phyloP scores from a whole-genome alignment of 2,329 filamentous ascomycete species.

The Curvularia hawaiiensis region DNA sequence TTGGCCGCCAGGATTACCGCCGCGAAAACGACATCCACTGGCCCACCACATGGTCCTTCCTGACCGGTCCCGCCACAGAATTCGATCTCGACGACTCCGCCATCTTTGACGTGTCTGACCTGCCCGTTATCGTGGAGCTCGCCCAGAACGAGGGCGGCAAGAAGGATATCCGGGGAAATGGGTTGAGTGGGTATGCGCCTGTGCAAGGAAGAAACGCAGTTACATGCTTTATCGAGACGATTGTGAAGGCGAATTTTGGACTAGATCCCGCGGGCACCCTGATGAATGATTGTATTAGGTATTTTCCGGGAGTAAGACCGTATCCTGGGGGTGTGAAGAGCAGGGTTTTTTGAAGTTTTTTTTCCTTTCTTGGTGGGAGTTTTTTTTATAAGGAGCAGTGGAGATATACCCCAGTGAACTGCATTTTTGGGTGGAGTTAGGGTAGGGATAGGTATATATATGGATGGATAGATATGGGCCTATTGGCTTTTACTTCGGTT shows the following conservation, averaged over 20 bases:
- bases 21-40: slow-evolving; percentile 95
- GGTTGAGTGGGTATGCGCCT: slow-evolving; percentile 8
- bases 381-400: not conserved
- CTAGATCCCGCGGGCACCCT: not conserved
- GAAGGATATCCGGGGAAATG: not conserved
- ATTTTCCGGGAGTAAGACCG: slow-evolving; percentile 7
- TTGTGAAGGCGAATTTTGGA: slow-evolving; percentile 16
- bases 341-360: not conserved
- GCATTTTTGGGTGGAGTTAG: not conserved
- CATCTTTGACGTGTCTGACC: slow-evolving; percentile 32
- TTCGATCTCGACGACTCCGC: slow-evolving; percentile 28
- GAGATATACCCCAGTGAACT: not conserved
- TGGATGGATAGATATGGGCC: not conserved
- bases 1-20: slow-evolving; percentile 72
- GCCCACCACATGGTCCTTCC: slow-evolving; percentile 62
- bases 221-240: slow-evolving; percentile 25
- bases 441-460: not conserved
- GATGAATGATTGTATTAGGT: slow-evolving; percentile 18
- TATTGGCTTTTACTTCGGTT: not conserved
- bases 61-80: slow-evolving; percentile 27
- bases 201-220: slow-evolving; percentile 18
- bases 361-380: not conserved
- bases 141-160: slow-evolving; percentile 16
- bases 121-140: slow-evolving; percentile 27
- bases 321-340: slow-evolving; percentile 1